Evolutionary conservation across 495 filamentous ascomycete species (phyloP).

Genomic region (Penicillium waksmanii): DNA sequence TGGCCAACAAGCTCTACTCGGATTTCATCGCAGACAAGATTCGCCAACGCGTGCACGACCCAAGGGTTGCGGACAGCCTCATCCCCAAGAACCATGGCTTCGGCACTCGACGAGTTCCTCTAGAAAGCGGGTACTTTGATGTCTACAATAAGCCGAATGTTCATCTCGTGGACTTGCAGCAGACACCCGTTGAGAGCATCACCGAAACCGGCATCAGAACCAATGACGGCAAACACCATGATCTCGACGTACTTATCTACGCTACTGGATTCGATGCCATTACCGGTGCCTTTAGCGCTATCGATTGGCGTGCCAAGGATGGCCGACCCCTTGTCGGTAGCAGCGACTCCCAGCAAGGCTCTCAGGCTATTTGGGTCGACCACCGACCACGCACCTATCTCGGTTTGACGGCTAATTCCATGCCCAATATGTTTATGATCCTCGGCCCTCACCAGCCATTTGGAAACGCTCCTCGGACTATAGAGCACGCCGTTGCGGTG

Average conservation of each 20-base stretch:
- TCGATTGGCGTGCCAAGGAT: constrained; percentile 31
- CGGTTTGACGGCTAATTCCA: constrained; percentile 29
- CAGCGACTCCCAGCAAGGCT: constrained; percentile 17
- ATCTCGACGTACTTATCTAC: constrained; percentile 47
- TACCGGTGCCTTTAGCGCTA: constrained; percentile 35
- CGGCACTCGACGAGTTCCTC: constrained; percentile 31
- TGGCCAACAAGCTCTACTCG: constrained; percentile 30
- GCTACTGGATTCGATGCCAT: constrained; percentile 42
- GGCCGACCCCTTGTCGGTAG: constrained; percentile 24
- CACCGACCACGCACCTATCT: constrained; percentile 30
- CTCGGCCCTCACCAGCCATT: constrained; percentile 38
- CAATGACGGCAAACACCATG: constrained; percentile 33
- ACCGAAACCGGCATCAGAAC: constrained; percentile 37
- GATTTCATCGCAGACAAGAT: constrained; percentile 38
- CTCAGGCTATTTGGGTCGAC: constrained; percentile 27
- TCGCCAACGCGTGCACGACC: constrained; percentile 31
- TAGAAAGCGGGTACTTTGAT: constrained; percentile 42
- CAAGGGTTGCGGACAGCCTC: constrained; percentile 30
- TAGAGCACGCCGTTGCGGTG: constrained; percentile 26
- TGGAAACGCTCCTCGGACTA: constrained; percentile 26
- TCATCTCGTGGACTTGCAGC: constrained; percentile 33
- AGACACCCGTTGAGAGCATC: constrained; percentile 30
- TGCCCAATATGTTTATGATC: constrained; percentile 43
- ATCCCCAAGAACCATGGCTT: constrained; percentile 36
- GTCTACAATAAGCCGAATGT: constrained; percentile 41